phyloP scores from a whole-genome alignment of 1,284 basidiomycete species.

The Pascua guehoae region DNA sequence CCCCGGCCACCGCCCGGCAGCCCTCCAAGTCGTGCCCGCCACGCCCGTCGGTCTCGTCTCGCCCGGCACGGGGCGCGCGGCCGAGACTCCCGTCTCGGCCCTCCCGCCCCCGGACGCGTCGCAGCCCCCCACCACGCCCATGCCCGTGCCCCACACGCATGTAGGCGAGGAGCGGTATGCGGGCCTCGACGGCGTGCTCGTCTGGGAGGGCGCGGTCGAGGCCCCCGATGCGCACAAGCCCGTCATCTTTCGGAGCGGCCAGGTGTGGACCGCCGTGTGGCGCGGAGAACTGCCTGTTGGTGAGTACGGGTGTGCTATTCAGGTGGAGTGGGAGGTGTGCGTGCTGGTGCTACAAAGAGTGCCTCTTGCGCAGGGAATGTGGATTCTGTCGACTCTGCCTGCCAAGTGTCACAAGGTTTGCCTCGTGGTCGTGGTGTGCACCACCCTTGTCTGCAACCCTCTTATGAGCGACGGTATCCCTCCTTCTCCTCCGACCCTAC shows the following conservation, averaged over 20 bases:
- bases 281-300: conserved; percentile 68
- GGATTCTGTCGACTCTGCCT: too few species aligned
- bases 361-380: too few species aligned
- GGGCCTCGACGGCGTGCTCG: conserved; percentile 67
- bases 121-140: conserved; percentile 34
- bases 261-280: conserved; percentile 71
- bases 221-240: conserved; percentile 45
- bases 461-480: too few species aligned
- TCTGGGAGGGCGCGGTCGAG: conserved; percentile 53
- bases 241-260: conserved; percentile 56
- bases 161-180: conserved; percentile 69
- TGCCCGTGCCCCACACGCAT: conserved; percentile 53
- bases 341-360: too few species aligned
- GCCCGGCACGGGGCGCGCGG: not conserved
- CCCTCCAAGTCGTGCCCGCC: not conserved
- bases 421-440: too few species aligned
- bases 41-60: not conserved
- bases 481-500: too few species aligned
- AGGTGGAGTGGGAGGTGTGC: too few species aligned
- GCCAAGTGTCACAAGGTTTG: too few species aligned
- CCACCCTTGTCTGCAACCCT: too few species aligned
- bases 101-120: conserved; percentile 1
- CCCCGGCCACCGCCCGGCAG: not conserved
- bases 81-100: not conserved
- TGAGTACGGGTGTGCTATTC: conserved; percentile 52